phyloP scores from a whole-genome alignment of 169 alveolate genomes.

The Plasmodium chabaudi region DNA sequence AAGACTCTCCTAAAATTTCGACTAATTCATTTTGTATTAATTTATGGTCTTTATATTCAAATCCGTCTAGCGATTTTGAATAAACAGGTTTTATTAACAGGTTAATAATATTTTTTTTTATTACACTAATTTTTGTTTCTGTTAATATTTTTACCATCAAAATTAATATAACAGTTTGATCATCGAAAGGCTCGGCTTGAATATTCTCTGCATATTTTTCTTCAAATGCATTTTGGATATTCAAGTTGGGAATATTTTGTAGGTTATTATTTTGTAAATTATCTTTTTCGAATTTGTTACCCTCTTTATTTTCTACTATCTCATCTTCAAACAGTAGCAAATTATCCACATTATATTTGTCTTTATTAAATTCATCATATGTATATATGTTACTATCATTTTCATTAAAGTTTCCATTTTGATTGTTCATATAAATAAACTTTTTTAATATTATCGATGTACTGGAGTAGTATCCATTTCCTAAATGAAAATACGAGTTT shows the following conservation, averaged over 20 bases:
- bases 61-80: constrained; percentile 51
- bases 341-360: neutral
- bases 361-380: constrained; percentile 6
- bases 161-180: constrained; percentile 35
- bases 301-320: neutral
- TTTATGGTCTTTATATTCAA: constrained; percentile 34
- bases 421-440: constrained; percentile 10
- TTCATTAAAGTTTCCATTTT: neutral
- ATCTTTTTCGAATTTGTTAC: too few species aligned
- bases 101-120: constrained; percentile 17
- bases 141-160: constrained; percentile 30
- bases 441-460: constrained; percentile 14
- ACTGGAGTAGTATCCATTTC: constrained; percentile 29
- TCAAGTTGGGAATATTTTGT: neutral
- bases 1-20: constrained; percentile 55
- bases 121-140: constrained; percentile 13
- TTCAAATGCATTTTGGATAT: too few species aligned
- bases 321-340: neutral
- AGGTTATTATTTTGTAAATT: neutral
- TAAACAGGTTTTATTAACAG: constrained; percentile 38
- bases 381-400: constrained; percentile 3
- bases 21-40: constrained; percentile 19
- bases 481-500: constrained; percentile 32
- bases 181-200: constrained; percentile 13
- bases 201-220: neutral